Percentiles rank a stretch among this genome's conserved stretches.
Evolutionary conservation across 1,139 yeast species (phyloP).

Genomic region (Yamadazyma dushanensis): DNA sequence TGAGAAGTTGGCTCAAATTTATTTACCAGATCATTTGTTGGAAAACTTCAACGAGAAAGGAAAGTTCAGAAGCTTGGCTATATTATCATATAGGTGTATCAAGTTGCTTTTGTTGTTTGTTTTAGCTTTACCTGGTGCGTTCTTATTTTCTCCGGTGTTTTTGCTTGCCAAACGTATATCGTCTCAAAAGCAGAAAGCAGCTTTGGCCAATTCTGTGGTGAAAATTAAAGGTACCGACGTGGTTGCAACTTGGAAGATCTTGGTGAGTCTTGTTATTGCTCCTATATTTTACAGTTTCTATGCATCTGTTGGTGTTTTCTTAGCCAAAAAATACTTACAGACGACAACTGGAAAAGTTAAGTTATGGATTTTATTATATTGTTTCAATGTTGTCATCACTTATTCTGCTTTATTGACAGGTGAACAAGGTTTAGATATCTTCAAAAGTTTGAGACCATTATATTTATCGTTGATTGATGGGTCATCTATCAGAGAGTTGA

Average conservation of each 20-base stretch:
- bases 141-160: conserved; percentile 85
- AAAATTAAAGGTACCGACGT: conserved; percentile 92
- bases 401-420: conserved; percentile 89
- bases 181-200: conserved; percentile 67
- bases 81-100: conserved; percentile 51
- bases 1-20: conserved; percentile 60
- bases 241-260: conserved; percentile 92
- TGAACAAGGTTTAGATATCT: conserved; percentile 87
- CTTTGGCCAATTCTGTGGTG: conserved; percentile 85
- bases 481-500: conserved; percentile 56
- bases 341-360: conserved; percentile 26
- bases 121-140: conserved; percentile 80
- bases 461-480: conserved; percentile 69
- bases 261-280: conserved; percentile 85
- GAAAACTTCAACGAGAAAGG: conserved; percentile 53
- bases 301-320: conserved; percentile 64
- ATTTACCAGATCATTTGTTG: conserved; percentile 89
- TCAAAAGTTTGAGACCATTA: conserved; percentile 80
- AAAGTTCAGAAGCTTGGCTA: conserved; percentile 45
- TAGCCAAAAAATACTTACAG: conserved; percentile 28
- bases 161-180: conserved; percentile 75
- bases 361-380: conserved; percentile 47
- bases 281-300: conserved; percentile 82
- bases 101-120: conserved; percentile 55
- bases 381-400: conserved; percentile 68